Evolutionary conservation across 257 asterid species (phyloP), one percentile per base, ranked within the genome.

Genomic region (Buddleja alternifolia): DNA sequence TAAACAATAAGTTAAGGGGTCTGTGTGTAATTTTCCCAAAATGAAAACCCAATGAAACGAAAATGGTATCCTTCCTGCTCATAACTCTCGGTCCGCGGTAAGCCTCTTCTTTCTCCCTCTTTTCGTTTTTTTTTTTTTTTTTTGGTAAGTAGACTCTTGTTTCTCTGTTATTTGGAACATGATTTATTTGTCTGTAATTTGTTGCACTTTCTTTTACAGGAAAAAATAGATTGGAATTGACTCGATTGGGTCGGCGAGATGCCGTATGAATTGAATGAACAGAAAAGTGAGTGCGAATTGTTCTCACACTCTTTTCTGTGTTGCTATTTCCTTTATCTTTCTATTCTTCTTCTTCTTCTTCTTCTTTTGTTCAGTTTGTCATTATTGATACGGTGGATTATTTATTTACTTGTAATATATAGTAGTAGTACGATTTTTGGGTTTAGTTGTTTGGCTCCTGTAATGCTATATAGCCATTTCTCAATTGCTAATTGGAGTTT

Each of bases 241-340:
- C 50, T 67, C 7, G 10, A 12, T 42, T 64, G 45, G n/a, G 24
- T 52, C 53, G 60, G 24, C 76, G 63, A 63, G 71, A 86, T 86
- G 93, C 85, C 90, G 37, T 84, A 82, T 60, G 93, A 86, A 75
- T 37, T 86, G 67, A 69, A 67, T 75, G 90, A 86, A 60, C 90
- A 84, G 69, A 86, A 86, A 72, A 84, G 93, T 86, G 63, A 82
- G 90, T 57, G 25, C 5, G 16, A 51, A 10, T 55, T 54, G 25
- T 7, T 42, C 50, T 34, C 2, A 29, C 32, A 59, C 46, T 42
- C 23, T 6, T 21, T 44, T 21, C 41, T 54, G 32, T 34, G 8
- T 1, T 17, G 12, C 23, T n/a, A 9, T 23, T 20, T 7, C 41
- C 52, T 1, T 24, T 34, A 10, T 7, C 4, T 34, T 60, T 5